Evolutionary conservation across 352 stramenopile genomes (phyloP), one percentile per base, ranked within the genome.

Genomic region (Globisporangium nagaii): DNA sequence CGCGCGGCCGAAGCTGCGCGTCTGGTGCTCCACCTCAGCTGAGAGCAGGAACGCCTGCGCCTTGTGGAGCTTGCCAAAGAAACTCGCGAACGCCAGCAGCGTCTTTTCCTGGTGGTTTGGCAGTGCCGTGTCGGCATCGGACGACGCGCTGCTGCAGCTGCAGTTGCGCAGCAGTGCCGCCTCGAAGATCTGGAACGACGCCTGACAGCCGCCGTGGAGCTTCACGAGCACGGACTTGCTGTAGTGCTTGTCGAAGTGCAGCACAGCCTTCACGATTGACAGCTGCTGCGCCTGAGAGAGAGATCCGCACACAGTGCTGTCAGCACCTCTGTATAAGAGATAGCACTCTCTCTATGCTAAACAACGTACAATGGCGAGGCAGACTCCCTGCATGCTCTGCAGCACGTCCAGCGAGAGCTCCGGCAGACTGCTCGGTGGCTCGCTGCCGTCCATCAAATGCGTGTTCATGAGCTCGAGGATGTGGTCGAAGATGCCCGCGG

Each of bases 281-380:
- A 79, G 56, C 22, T 79, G 70, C 19, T 79, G 67, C 0, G 70
- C 67, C 70, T 73, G 39, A 4, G 37, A n/a, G n/a, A n/a, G n/a
- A n/a, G n/a, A n/a, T n/a, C n/a, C n/a, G n/a, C 40, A 31, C n/a
- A 42, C 12, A 27, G 3, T n/a, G n/a, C 11, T 54, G 13, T 17
- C 19, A n/a, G 32, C 24, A 44, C 3, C 37, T 19, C 22, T 10
- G 25, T 11, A 10, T 5, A 22, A 19, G 20, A 63, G 32, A 3
- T 20, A 36, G 6, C 44, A 2, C 28, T 19, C 13, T 22, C n/a
- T 13, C 1, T 3, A 36, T 27, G 24, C 15, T 2, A 15, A 17
- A 1, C 12, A 2, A 56, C 58, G 22, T 55, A 70, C 62, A 30
- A 63, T 49, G 10, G 47, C 62, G 22, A 61, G 52, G 10, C 53